Percentiles rank a stretch among this genome's conserved stretches.
Conservation (phyloP, 768 basidiomycete species). For the Agaricus blazei region DNA sequence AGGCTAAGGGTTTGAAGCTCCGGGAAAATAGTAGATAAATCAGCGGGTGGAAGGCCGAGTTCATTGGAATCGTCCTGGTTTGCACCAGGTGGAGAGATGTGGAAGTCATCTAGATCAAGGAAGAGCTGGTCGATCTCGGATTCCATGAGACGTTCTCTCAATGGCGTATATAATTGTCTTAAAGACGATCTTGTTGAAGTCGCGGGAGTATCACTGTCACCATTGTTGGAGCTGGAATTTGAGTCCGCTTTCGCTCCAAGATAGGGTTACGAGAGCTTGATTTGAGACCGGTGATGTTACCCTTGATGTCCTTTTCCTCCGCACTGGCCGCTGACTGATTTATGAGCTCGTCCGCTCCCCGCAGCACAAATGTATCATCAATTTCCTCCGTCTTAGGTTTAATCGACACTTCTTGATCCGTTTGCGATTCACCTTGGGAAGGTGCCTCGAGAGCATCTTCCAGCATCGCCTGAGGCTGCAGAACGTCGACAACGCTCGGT, state of each 20-base stretch:
- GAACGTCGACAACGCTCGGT: conserved; percentile 50
- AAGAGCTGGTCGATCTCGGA: conserved; percentile 51
- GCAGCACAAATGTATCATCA: conserved; percentile 43
- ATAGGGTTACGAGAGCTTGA: conserved; percentile 52
- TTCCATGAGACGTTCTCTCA: conserved; percentile 62
- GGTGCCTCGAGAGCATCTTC: conserved; percentile 51
- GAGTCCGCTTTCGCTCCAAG: conserved; percentile 36
- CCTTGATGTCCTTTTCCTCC: conserved; percentile 3
- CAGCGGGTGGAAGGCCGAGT: conserved; percentile 28
- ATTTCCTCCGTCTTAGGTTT: conserved; percentile 42
- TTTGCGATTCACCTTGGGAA: conserved; percentile 18
- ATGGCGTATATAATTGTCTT: conserved; percentile 45
- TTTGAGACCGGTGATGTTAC: conserved; percentile 40
- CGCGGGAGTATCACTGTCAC: conserved; percentile 26
- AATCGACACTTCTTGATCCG: conserved; percentile 8
- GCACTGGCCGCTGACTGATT: conserved; percentile 1
- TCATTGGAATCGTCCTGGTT: conserved; percentile 21
- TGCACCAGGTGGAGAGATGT: conserved; percentile 15
- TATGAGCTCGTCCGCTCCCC: neutral
- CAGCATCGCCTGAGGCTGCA: conserved; percentile 50
- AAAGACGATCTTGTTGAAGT: conserved; percentile 35
- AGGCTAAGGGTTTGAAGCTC: conserved; percentile 66
- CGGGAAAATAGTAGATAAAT: conserved; percentile 73
- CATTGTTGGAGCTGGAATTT: conserved; percentile 27
- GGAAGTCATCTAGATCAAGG: conserved; percentile 39